Evolutionary conservation across 495 filamentous ascomycete species (phyloP).

Genomic region (Collariella sp.): DNA sequence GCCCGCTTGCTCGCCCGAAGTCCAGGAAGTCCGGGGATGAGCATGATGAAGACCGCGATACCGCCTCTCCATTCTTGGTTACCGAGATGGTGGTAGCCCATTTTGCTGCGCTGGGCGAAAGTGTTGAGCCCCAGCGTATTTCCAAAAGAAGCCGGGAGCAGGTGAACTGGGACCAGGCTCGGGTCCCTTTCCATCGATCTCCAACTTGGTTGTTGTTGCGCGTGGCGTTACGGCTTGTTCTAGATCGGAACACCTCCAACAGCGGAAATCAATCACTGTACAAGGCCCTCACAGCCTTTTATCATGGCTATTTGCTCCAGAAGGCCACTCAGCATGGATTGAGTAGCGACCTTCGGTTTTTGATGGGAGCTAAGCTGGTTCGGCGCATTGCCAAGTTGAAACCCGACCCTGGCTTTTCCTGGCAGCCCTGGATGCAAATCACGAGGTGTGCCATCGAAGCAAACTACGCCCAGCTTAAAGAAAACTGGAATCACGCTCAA

Average conservation of each 20-base stretch:
- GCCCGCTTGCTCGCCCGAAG: constrained; percentile 30
- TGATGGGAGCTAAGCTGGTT: constrained; percentile 44
- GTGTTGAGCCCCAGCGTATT: constrained; percentile 27
- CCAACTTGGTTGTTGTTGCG: constrained; percentile 53
- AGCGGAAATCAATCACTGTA: constrained; percentile 28
- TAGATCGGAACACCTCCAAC: constrained; percentile 8
- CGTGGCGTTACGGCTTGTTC: constrained; percentile 41
- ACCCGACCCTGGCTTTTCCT: not conserved
- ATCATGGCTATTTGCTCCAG: constrained; percentile 38
- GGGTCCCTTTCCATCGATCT: constrained; percentile 48
- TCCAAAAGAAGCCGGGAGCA: constrained; percentile 56
- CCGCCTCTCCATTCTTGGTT: constrained; percentile 45
- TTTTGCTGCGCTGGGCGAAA: constrained; percentile 37
- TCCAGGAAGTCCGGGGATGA: constrained; percentile 32
- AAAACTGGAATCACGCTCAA: constrained; percentile 12
- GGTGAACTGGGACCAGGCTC: constrained; percentile 39
- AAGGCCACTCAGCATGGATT: constrained; percentile 4
- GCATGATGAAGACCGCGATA: constrained; percentile 46
- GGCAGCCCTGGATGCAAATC: constrained; percentile 1
- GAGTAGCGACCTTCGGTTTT: constrained; percentile 29
- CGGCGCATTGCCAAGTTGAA: constrained; percentile 42
- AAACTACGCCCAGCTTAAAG: not conserved
- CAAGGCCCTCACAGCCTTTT: constrained; percentile 49
- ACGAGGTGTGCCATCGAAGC: not conserved
- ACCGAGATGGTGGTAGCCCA: constrained; percentile 46